These are phyloP conservation scores for Pelomyxa schiedti DNA, from an alignment of 78 protist species.

Conservation along the genomic window DNA sequence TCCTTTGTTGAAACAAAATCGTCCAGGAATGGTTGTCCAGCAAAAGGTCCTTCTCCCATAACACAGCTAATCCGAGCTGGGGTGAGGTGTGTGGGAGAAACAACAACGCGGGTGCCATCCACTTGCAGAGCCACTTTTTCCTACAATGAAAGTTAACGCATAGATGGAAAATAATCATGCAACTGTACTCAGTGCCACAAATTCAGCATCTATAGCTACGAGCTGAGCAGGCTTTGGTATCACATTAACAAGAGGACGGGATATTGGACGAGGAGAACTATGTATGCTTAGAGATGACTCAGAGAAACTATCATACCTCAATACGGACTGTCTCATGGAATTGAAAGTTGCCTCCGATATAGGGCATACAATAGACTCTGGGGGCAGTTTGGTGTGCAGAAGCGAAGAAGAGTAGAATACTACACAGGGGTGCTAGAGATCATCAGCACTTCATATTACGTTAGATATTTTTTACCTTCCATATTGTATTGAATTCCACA, in stretches of 20 bases:
- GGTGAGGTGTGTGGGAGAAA: constrained; percentile 45
- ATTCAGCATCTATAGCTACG: constrained; percentile 75
- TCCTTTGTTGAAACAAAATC: constrained; percentile 57
- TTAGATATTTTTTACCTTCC: too few species aligned
- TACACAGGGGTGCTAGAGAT: too few species aligned
- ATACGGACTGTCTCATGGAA: too few species aligned
- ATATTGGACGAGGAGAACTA: too few species aligned
- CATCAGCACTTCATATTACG: too few species aligned
- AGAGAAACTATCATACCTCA: too few species aligned
- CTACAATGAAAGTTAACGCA: too few species aligned
- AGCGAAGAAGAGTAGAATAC: too few species aligned
- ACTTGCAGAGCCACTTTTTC: constrained; percentile 28
- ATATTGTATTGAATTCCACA: constrained; percentile 20
- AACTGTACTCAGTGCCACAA: constrained; percentile 66
- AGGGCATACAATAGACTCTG: too few species aligned
- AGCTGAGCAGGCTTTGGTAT: neutral
- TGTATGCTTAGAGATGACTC: too few species aligned
- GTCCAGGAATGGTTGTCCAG: constrained; percentile 69
- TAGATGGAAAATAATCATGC: constrained; percentile 6
- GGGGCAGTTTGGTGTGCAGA: too few species aligned
- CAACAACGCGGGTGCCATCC: constrained; percentile 52
- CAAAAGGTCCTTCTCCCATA: constrained; percentile 13
- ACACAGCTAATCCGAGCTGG: constrained; percentile 61
- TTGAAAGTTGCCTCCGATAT: too few species aligned
- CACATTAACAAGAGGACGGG: neutral